A percentile compares a stretch with the other conserved stretches of the same genome.
Conservation (phyloP, 2,329 filamentous ascomycete species). For the Pestalotiopsis sp. region DNA sequence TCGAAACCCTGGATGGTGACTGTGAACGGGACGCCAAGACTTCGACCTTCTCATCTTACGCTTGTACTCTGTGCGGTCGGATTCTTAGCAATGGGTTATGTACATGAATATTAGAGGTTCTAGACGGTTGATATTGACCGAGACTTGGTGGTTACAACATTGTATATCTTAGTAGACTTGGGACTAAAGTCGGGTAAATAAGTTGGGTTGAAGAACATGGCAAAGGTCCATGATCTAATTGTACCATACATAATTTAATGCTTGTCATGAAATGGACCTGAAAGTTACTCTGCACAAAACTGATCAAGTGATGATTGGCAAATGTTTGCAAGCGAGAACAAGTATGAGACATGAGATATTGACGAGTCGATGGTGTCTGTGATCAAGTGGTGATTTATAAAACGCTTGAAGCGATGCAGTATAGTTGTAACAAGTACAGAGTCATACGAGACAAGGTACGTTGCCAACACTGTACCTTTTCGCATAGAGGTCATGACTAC, state of each 20-base stretch:
- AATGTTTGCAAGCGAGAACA: too few relatives aligned
- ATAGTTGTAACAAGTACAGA: too few relatives aligned
- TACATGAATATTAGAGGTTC: neutral
- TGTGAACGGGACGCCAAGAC: neutral
- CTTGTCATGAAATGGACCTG: neutral
- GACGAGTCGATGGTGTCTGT: too few relatives aligned
- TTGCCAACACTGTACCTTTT: too few relatives aligned
- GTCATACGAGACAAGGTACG: too few relatives aligned
- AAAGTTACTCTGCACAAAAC: neutral
- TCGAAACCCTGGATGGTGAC: conserved; percentile 10
- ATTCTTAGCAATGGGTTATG: neutral
- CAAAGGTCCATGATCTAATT: neutral
- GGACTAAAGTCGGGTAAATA: neutral
- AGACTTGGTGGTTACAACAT: neutral
- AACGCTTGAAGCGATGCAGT: too few relatives aligned
- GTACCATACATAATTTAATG: neutral
- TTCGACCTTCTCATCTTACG: neutral
- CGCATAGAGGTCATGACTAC: too few relatives aligned
- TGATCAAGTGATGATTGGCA: neutral
- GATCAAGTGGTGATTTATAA: too few relatives aligned
- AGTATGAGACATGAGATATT: too few relatives aligned
- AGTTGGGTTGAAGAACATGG: neutral
- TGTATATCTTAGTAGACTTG: neutral
- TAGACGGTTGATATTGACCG: neutral
- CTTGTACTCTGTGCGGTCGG: neutral